Base-by-base conservation (phyloP, 225 moss, liverwort and hornwort species). In the Polytrichum formosum region DNA sequence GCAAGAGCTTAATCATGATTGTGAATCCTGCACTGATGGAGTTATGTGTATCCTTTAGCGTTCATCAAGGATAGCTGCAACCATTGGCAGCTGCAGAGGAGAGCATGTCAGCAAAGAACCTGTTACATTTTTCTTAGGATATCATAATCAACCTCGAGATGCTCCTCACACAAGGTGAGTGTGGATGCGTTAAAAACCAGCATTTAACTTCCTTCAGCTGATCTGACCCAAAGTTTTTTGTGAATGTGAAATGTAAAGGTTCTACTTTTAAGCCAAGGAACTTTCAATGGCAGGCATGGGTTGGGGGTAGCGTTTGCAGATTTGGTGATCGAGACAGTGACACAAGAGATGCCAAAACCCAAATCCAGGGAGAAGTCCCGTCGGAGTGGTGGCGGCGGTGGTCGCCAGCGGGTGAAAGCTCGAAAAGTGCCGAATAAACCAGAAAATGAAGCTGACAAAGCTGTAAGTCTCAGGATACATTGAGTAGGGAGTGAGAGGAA, bases 351-450 rank as follows among this genome's bases (percentile, higher is more conserved):
- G 61, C 54, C 81, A 62, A 79, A 74, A 69, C 71, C 63, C 53
- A 81, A 76, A 71, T 54, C 81, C 72, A 84, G 81, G 69, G 81
- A 81, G 71, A 87, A 83, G 79, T 26, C 67, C 9, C 74, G 76
- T 61, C 78, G 81, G 76, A 78, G 87, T 80, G 86, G 86, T 76
- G 86, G 86, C 28, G 61, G 71, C 19, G 71, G 71, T 5, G 87
- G 87, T 64, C 87, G 83, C 67, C 87, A 84, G 76, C 83, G 83
- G 76, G 81, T 87, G 22, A 76, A 74, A 81, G 83, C 87, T 81
- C 87, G 79, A 64, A 80, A 75, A 64, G 79, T 75, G 66, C 60
- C 69, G 65, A 46, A 46, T 46, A 76, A 69, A 56, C 71, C 81
- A 62, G 54, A 68, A 64, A 87, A 87, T 66, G 79, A 81, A 83